Evolutionary conservation across 192 early-diverging fungal genomes (phyloP).

Genomic region (Podila epicladia): DNA sequence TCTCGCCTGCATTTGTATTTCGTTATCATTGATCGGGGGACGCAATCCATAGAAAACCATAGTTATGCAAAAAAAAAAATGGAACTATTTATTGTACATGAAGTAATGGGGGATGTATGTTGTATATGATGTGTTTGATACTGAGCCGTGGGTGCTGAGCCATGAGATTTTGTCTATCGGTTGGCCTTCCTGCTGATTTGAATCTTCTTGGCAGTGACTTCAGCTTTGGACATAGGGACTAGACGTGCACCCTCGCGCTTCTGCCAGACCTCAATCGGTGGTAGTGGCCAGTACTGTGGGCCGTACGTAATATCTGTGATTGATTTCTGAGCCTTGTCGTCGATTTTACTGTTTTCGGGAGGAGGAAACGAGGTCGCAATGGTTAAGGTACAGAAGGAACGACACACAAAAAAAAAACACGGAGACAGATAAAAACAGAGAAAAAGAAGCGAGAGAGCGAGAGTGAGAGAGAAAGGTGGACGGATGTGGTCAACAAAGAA

Average conservation of each 20-base stretch:
- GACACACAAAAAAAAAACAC: too few relatives aligned
- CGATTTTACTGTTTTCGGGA: constrained; percentile 45
- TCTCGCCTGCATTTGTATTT: too few relatives aligned
- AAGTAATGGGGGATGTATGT: too few relatives aligned
- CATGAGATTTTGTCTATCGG: constrained; percentile 11
- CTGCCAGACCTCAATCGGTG: constrained; percentile 73
- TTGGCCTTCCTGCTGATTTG: constrained; percentile 52
- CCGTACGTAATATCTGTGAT: constrained; percentile 69
- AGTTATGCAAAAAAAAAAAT: too few relatives aligned
- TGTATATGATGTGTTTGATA: too few relatives aligned
- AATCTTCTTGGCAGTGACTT: constrained; percentile 47
- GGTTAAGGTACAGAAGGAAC: constrained; percentile 1
- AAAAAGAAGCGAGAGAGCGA: not conserved
- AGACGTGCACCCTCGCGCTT: constrained; percentile 68
- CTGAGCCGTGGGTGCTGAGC: too few relatives aligned
- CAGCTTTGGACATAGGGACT: constrained; percentile 58
- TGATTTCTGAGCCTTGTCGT: constrained; percentile 61
- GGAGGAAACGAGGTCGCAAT: constrained; percentile 4
- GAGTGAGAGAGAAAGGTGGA: not conserved
- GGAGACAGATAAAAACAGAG: not conserved
- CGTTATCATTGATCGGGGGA: too few relatives aligned
- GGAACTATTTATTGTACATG: too few relatives aligned
- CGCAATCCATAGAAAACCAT: too few relatives aligned
- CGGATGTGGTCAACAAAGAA: not conserved
- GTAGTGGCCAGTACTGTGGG: constrained; percentile 75